Evolutionary conservation across 2,329 filamentous ascomycete species (phyloP).

Genomic region (Colletotrichum lentis): DNA sequence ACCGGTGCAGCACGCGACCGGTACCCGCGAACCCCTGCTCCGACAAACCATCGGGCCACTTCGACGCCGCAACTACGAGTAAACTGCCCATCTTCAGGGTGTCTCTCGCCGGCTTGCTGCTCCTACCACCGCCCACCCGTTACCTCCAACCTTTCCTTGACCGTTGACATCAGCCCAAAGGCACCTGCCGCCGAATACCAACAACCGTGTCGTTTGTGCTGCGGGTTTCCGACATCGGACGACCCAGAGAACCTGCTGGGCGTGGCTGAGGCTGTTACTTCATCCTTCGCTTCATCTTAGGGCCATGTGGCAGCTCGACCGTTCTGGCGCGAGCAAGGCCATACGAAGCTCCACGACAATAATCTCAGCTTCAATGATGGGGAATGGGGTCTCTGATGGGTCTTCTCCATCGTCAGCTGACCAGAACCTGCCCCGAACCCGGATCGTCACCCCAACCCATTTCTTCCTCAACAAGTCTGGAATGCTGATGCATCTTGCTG

Average conservation of each 20-base stretch:
- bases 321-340: slow-evolving; percentile 8
- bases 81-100: slow-evolving; percentile 36
- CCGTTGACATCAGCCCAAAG: not conserved
- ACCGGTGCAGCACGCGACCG: slow-evolving; percentile 27
- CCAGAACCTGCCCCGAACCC: not conserved
- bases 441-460: not conserved
- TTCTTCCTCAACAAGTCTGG: slow-evolving; percentile 23
- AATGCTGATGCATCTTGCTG: slow-evolving; percentile 17
- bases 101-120: slow-evolving; percentile 25
- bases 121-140: slow-evolving; percentile 6
- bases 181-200: not conserved
- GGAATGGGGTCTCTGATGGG: slow-evolving; percentile 18
- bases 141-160: not conserved
- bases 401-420: slow-evolving; percentile 20
- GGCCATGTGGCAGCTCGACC: slow-evolving; percentile 19
- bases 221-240: slow-evolving; percentile 29
- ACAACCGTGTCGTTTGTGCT: not conserved
- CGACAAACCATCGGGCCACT: slow-evolving; percentile 32
- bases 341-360: not conserved
- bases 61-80: slow-evolving; percentile 24
- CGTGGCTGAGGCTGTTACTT: slow-evolving; percentile 15
- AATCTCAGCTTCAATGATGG: slow-evolving; percentile 10
- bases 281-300: slow-evolving; percentile 4
- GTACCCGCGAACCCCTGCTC: slow-evolving; percentile 26
- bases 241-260: not conserved